These are phyloP conservation scores for Bauhinia variegata DNA, from an alignment of 306 rosid genomes.

Conservation along the genomic window DNA sequence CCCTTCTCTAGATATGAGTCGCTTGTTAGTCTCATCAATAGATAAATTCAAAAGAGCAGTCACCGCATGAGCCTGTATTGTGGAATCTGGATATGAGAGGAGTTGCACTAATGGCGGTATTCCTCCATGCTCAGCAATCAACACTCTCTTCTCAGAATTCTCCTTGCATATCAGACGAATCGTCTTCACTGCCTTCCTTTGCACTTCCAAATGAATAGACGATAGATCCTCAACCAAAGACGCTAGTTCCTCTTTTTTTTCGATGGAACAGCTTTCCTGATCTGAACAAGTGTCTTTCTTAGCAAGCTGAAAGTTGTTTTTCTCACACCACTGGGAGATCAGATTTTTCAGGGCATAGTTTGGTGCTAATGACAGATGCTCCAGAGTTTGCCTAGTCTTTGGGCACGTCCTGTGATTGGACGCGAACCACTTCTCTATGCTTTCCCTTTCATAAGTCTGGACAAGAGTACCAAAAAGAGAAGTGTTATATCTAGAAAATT, in stretches of 20 bases:
- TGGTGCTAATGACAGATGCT: no score
- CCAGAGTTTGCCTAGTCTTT: no score
- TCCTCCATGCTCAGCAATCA: conserved; percentile 76
- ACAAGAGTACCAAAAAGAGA: background rate
- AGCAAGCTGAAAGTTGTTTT: no score
- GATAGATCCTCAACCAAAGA: no score
- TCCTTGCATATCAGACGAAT: conserved; percentile 82
- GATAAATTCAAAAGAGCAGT: conserved; percentile 80
- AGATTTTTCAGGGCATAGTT: conserved; percentile 35
- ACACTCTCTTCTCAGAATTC: conserved; percentile 67
- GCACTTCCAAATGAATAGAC: conserved; percentile 48
- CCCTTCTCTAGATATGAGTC: conserved; percentile 64
- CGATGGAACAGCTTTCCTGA: no score
- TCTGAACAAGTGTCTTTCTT: no score
- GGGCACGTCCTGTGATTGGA: conserved; percentile 47
- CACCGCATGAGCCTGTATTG: conserved; percentile 79
- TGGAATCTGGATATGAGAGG: conserved; percentile 68
- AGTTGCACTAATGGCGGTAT: conserved; percentile 71
- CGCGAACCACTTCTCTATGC: conserved; percentile 83
- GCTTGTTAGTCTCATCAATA: conserved; percentile 78
- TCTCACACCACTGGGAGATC: conserved; percentile 22
- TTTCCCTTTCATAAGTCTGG: conserved; percentile 85
- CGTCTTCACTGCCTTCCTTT: conserved; percentile 66
- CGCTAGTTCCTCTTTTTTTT: no score
- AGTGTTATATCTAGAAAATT: background rate